These are phyloP conservation scores for Nemania sp. DNA, from an alignment of 2,329 filamentous ascomycete species.

Conservation along the genomic window DNA sequence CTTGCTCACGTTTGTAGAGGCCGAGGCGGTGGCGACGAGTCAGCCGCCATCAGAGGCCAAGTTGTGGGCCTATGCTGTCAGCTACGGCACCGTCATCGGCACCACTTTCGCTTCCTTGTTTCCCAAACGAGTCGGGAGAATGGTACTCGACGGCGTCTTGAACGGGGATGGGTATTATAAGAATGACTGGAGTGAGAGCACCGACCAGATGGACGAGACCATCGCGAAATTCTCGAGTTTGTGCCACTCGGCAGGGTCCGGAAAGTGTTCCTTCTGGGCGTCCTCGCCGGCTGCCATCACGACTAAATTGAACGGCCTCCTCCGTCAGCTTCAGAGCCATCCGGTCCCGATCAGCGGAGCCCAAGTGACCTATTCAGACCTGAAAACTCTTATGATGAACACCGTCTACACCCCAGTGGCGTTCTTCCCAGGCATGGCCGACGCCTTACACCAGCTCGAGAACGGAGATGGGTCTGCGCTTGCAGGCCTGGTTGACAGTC, in stretches of 20 bases:
- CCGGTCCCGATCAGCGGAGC: slow-evolving; percentile 35
- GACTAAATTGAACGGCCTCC: slow-evolving; percentile 34
- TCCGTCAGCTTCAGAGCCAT: slow-evolving; percentile 34
- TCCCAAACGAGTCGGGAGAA: slow-evolving; percentile 47
- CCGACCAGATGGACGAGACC: slow-evolving; percentile 21
- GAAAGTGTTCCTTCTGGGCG: slow-evolving; percentile 39
- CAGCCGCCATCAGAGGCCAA: slow-evolving; percentile 35
- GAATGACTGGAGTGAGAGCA: slow-evolving; percentile 15
- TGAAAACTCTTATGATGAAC: slow-evolving; percentile 37
- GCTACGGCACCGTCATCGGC: slow-evolving; percentile 47
- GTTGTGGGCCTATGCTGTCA: slow-evolving; percentile 34
- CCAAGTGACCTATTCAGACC: slow-evolving; percentile 38
- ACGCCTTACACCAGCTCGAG: slow-evolving; percentile 36
- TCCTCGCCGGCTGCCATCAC: slow-evolving; percentile 37
- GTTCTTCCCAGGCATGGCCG: slow-evolving; percentile 37
- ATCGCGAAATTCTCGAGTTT: slow-evolving; percentile 18
- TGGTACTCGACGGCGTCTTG: slow-evolving; percentile 46
- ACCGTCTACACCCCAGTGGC: slow-evolving; percentile 32
- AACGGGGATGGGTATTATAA: slow-evolving; percentile 46
- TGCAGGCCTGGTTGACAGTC: slow-evolving; percentile 27
- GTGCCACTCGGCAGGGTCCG: slow-evolving; percentile 33
- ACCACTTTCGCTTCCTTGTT: slow-evolving; percentile 49
- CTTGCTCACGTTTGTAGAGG: slow-evolving; percentile 40
- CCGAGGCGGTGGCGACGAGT: slow-evolving; percentile 35
- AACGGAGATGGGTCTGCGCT: slow-evolving; percentile 37